These are phyloP conservation scores for Cytospora leucostoma DNA, from an alignment of 2,329 filamentous ascomycete species.

Conservation along the genomic window DNA sequence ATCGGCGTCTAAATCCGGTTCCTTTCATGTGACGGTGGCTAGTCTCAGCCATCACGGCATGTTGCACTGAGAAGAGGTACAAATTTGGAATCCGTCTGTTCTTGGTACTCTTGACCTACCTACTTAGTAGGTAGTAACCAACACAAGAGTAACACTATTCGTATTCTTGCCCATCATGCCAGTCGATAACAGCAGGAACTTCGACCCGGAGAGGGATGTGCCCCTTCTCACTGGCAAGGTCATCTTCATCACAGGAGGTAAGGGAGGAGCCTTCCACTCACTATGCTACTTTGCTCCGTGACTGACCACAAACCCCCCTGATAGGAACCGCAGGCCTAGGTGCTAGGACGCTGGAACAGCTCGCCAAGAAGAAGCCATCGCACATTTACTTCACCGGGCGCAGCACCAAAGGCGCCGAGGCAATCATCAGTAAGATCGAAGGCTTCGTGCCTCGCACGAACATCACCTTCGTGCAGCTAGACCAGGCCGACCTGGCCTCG, in stretches of 20 bases:
- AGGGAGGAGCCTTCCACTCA: neutral
- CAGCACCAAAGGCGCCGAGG: constrained; percentile 41
- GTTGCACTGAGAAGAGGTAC: too few species aligned
- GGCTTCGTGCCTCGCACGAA: constrained; percentile 27
- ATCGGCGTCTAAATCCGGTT: too few species aligned
- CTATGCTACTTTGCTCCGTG: too few species aligned
- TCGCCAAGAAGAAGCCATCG: constrained; percentile 3
- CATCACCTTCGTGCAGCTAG: constrained; percentile 36
- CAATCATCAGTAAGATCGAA: constrained; percentile 39
- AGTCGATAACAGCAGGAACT: constrained; percentile 8
- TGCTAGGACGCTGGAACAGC: neutral
- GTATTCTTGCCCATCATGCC: too few species aligned
- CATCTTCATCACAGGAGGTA: constrained; percentile 14
- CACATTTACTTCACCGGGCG: constrained; percentile 40
- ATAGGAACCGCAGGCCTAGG: constrained; percentile 16
- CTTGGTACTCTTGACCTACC: too few species aligned
- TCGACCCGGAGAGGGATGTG: constrained; percentile 28
- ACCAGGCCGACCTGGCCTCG: constrained; percentile 36
- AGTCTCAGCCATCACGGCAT: too few species aligned
- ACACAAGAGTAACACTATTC: too few species aligned
- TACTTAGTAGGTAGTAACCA: too few species aligned
- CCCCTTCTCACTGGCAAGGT: constrained; percentile 7
- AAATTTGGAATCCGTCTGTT: too few species aligned
- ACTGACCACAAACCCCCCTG: neutral
- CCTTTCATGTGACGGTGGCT: too few species aligned